Evolutionary conservation across 1,284 basidiomycete species (phyloP), one percentile per base, ranked within the genome.

Genomic region (Sporisorium scitamineum): DNA sequence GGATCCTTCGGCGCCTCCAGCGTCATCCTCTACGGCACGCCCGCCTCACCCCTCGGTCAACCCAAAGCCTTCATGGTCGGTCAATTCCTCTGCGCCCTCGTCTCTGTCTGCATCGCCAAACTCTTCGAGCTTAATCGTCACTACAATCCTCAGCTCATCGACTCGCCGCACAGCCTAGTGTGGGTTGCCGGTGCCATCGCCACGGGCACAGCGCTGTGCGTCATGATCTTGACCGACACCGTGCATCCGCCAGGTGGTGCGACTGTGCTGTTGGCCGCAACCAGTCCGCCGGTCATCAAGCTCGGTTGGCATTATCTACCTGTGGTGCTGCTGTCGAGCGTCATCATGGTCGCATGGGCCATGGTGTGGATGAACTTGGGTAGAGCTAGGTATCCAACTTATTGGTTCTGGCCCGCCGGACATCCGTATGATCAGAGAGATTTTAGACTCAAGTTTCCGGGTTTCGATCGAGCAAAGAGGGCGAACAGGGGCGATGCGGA

Each of bases 361-460:
- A 62, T 78, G 61, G 26, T 78, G 2, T 80, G 76, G 76, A 78
- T 78, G 70, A 80, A 78, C 14, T 44, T 76, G 20, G 78, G 73
- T 0, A 54, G 76, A 6, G 57, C 63, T 0, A 60, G 42, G 5
- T 73, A 72, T 29, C 75, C 70, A 3, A 54, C 56, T 18, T 72
- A 59, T 53, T 76, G 74, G 74, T 60, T 69, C 37, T 66, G 62
- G 62, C 64, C 65, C 5, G 24, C n/a, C 0, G 71, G 61, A 7
- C 61, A 69, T 52, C 45, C 61, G 11, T 44, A 58, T 18, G 59
- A 65, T 32, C 54, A 55, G 29, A 48, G 65, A 48, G 50, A 65
- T 18, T 65, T 74, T 39, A 37, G 55, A 11, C 48, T 65, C 57
- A 69, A 56, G 47, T 65, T 74, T 26, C 48, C 61, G 8, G 61